A percentile compares a stretch with the other conserved stretches of the same genome.
These are phyloP conservation scores for Yamagishiella unicocca DNA, from an alignment of 139 green algal genomes.

Conservation along the genomic window DNA sequence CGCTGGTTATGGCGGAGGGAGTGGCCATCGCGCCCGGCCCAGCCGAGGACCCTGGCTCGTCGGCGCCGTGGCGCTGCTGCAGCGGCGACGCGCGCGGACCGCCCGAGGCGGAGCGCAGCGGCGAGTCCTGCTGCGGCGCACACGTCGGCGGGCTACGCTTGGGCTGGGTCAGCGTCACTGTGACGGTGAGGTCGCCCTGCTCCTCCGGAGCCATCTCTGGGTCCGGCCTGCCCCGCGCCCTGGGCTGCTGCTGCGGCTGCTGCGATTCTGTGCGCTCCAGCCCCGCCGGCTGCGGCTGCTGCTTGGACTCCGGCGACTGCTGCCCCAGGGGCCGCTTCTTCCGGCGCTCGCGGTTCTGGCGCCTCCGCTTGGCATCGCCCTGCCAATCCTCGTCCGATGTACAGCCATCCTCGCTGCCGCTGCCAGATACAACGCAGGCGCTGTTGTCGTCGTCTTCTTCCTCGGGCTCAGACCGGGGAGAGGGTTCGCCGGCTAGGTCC, in stretches of 20 bases:
- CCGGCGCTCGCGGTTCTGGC: slow-evolving; percentile 8
- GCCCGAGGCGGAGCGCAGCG: neutral
- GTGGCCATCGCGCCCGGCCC: too few relatives aligned
- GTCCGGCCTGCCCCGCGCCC: neutral
- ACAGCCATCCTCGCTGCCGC: too few relatives aligned
- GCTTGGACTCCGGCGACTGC: neutral
- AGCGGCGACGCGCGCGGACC: neutral
- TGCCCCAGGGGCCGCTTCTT: neutral
- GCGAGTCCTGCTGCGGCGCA: neutral
- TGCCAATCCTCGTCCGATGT: slow-evolving; percentile 29
- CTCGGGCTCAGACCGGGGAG: neutral
- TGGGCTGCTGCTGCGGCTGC: neutral
- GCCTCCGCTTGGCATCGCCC: neutral
- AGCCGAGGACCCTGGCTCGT: too few relatives aligned
- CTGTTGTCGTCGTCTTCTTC: slow-evolving; percentile 16
- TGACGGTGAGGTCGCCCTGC: slow-evolving; percentile 6
- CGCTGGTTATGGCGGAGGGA: neutral
- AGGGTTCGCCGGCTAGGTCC: slow-evolving; percentile 8
- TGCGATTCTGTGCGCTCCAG: neutral
- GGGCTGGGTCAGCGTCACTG: neutral
- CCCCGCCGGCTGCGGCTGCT: neutral
- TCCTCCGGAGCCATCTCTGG: neutral
- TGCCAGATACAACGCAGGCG: neutral
- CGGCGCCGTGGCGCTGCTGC: too few relatives aligned
- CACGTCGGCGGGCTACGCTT: neutral